phyloP scores from a whole-genome alignment of 306 rosid species.

The Pterocarpus santalinus region DNA sequence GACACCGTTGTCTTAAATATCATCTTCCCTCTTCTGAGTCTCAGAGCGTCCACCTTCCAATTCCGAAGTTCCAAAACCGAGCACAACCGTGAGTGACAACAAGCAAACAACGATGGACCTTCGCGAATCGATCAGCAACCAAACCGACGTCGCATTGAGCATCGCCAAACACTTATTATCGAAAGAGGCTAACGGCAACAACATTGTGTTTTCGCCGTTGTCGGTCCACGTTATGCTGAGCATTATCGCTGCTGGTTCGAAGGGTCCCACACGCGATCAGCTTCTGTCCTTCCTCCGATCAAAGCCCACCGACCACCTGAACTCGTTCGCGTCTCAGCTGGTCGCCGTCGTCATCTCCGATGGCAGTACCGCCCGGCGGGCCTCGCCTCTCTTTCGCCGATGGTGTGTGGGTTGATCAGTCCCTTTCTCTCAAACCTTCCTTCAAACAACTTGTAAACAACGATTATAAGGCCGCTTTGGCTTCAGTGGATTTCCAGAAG shows the following conservation, averaged over 20 bases:
- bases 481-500: slow-evolving; percentile 68
- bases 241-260: slow-evolving; percentile 73
- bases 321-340: slow-evolving; percentile 68
- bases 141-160: slow-evolving; percentile 60
- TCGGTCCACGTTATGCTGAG: slow-evolving; percentile 77
- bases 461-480: slow-evolving; percentile 61
- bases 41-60: no score
- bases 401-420: slow-evolving; percentile 72
- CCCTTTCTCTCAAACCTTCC: slow-evolving; percentile 67
- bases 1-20: background rate
- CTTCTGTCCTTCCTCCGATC: slow-evolving; percentile 80
- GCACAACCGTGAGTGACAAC: no score
- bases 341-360: slow-evolving; percentile 66
- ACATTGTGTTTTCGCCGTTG: slow-evolving; percentile 78
- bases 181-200: slow-evolving; percentile 50
- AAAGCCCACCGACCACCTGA: slow-evolving; percentile 66
- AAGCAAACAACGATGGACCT: slow-evolving; percentile 61
- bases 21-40: background rate
- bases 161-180: slow-evolving; percentile 62
- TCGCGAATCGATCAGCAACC: slow-evolving; percentile 58
- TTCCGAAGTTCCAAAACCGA: background rate
- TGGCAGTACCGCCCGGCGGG: slow-evolving; percentile 69
- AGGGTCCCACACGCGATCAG: slow-evolving; percentile 73
- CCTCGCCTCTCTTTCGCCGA: slow-evolving; percentile 71
- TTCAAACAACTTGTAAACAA: slow-evolving; percentile 68